These are phyloP conservation scores for Saccharomyces hybrid DNA, from an alignment of 1,139 yeast genomes.

Conservation along the genomic window DNA sequence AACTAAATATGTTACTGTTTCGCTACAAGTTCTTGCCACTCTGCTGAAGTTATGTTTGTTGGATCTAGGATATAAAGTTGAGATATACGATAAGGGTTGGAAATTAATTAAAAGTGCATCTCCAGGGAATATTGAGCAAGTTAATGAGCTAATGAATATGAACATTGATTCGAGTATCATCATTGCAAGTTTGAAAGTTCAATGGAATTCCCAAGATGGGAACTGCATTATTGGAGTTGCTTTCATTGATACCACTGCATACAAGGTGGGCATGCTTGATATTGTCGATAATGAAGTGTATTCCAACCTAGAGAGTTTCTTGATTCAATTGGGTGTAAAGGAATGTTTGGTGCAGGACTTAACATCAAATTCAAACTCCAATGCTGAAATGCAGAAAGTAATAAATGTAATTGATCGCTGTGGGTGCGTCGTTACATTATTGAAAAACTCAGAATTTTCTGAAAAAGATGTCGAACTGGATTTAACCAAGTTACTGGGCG, in stretches of 20 bases:
- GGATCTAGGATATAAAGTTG: conserved; percentile 67
- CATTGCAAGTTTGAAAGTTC: conserved; percentile 63
- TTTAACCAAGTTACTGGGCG: conserved; percentile 52
- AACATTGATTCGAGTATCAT: conserved; percentile 50
- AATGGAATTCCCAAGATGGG: conserved; percentile 34
- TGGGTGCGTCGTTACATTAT: conserved; percentile 59
- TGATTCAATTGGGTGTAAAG: conserved; percentile 82
- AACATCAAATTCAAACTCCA: conserved; percentile 35
- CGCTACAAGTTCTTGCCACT: conserved; percentile 62
- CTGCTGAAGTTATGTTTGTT: conserved; percentile 61
- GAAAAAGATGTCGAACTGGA: conserved; percentile 65
- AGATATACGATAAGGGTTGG: conserved; percentile 60
- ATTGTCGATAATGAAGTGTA: conserved; percentile 81
- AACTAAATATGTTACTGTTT: conserved; percentile 63
- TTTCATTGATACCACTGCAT: conserved; percentile 65
- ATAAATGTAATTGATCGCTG: conserved; percentile 64
- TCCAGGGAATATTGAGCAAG: conserved; percentile 82
- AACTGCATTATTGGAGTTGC: conserved; percentile 65
- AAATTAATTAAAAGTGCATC: conserved; percentile 57
- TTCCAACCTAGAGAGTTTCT: conserved; percentile 74
- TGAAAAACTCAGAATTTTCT: conserved; percentile 49
- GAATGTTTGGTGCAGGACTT: conserved; percentile 62
- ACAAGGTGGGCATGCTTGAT: conserved; percentile 63
- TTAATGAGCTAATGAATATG: conserved; percentile 62
- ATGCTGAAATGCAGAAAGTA: conserved; percentile 42